Conservation (phyloP, 1,139 yeast species). For the Sugiyamaella neomexicana region DNA sequence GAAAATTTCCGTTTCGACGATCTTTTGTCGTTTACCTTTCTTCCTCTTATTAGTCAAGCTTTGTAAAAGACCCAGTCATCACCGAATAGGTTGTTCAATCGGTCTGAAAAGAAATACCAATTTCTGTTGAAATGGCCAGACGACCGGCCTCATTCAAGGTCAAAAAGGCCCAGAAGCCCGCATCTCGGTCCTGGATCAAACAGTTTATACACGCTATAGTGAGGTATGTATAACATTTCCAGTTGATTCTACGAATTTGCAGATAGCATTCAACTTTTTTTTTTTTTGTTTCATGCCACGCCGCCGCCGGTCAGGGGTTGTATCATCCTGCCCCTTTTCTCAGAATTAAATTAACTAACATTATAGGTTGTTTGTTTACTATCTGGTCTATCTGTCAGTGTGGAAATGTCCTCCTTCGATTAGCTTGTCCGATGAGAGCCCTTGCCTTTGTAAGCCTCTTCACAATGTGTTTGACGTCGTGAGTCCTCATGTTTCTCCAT, state of each 20-base stretch:
- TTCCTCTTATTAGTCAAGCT: no score
- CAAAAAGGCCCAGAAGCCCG: background rate
- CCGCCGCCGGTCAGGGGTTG: background rate
- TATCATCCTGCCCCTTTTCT: background rate
- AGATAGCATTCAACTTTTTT: no score
- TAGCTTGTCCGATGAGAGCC: conserved; percentile 21
- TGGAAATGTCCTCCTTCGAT: conserved; percentile 34
- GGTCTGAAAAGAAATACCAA: background rate
- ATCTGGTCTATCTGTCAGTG: conserved; percentile 30
- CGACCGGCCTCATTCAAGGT: background rate
- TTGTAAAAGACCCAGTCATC: no score
- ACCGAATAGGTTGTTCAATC: background rate
- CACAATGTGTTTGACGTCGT: conserved; percentile 23
- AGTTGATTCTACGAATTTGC: no score
- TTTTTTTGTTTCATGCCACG: background rate
- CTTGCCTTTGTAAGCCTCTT: conserved; percentile 31
- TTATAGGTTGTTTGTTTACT: conserved; percentile 31
- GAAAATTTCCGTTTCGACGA: no score
- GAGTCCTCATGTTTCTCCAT: conserved; percentile 27
- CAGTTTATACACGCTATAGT: background rate
- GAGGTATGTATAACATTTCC: background rate
- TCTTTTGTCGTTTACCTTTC: no score
- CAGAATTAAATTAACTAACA: background rate
- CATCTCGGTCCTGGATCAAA: background rate
- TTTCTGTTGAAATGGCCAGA: background rate